phyloP scores from a whole-genome alignment of 257 asterid genomes.

The Solanum sejunctum region DNA sequence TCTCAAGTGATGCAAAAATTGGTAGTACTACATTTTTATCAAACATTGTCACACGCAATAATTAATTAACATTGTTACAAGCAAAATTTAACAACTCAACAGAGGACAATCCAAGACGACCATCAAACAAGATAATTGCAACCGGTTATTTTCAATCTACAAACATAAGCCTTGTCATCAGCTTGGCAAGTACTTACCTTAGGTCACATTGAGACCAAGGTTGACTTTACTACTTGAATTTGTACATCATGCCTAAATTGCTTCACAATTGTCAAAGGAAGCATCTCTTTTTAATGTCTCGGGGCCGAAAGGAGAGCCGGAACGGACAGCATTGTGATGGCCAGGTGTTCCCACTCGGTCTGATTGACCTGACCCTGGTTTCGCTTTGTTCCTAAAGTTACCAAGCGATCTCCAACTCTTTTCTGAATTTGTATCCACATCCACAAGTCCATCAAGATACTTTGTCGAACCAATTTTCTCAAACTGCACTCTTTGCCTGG shows the following conservation, averaged over 20 bases:
- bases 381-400: constrained; percentile 16
- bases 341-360: constrained; percentile 19
- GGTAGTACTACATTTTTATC: not conserved
- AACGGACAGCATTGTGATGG: constrained; percentile 5
- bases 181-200: not conserved
- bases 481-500: constrained; percentile 66
- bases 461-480: constrained; percentile 32
- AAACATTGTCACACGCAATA: not conserved
- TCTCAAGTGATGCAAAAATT: not conserved
- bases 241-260: not conserved
- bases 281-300: constrained; percentile 14
- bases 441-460: constrained; percentile 29
- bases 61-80: not conserved
- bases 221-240: not conserved
- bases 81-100: constrained; percentile 1
- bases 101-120: not conserved
- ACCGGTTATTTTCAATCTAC: constrained; percentile 8
- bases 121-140: constrained; percentile 3
- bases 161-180: not conserved
- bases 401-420: constrained; percentile 27
- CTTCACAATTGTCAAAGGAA: not conserved
- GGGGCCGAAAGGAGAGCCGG: constrained; percentile 10
- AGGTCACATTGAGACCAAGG: not conserved
- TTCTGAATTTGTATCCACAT: constrained; percentile 48
- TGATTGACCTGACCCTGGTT: constrained; percentile 11